Evolutionary conservation across 352 stramenopile genomes (phyloP).

Genomic region (Thalassiosira mediterranea): DNA sequence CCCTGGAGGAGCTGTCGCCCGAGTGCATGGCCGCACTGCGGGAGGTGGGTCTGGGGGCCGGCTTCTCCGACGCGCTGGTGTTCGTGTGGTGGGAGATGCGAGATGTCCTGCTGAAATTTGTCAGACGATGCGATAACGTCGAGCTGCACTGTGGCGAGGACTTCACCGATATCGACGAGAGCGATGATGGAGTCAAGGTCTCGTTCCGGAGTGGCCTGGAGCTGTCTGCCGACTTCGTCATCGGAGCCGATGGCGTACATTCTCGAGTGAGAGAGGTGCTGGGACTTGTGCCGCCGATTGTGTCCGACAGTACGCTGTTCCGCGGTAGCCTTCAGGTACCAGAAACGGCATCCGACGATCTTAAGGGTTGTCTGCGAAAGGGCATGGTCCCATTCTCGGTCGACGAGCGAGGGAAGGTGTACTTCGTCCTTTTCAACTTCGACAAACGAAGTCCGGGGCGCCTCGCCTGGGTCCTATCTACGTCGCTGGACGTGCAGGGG

Average conservation of each 20-base stretch:
- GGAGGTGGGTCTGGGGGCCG: conserved; percentile 11
- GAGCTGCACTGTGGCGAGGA: conserved; percentile 20
- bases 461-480: too few relatives aligned
- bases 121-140: conserved; percentile 16
- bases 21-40: conserved; percentile 13
- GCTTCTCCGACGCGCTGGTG: conserved; percentile 18
- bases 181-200: neutral
- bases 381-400: neutral
- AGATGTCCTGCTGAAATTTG: conserved; percentile 32
- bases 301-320: too few relatives aligned
- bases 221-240: conserved; percentile 17
- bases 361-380: conserved; percentile 2
- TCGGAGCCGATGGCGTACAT: conserved; percentile 53
- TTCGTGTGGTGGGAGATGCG: conserved; percentile 30
- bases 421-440: conserved; percentile 20
- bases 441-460: too few relatives aligned
- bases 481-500: too few relatives aligned
- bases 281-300: neutral
- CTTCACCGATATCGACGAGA: conserved; percentile 12
- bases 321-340: too few relatives aligned
- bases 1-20: conserved; percentile 31
- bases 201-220: neutral
- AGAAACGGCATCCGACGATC: too few relatives aligned
- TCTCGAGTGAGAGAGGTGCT: conserved; percentile 25
- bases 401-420: conserved; percentile 8